Evolutionary conservation across 2,329 filamentous ascomycete genomes (phyloP).

Genomic region (Gnomoniopsis smithogilvyi): DNA sequence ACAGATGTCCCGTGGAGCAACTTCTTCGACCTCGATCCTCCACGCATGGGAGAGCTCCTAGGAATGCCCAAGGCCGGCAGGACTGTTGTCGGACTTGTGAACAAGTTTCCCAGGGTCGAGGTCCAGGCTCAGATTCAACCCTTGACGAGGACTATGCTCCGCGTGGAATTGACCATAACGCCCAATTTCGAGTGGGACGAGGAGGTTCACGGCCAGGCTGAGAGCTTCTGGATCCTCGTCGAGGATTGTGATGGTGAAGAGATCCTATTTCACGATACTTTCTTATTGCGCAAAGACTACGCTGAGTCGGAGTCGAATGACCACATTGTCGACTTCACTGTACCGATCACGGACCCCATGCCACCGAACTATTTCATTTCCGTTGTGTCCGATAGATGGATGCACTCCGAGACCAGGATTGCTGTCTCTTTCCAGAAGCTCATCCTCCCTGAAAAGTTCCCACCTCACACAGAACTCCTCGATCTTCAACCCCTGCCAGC

Average conservation of each 20-base stretch:
- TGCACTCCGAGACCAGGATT: constrained; percentile 93
- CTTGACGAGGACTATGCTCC: constrained; percentile 88
- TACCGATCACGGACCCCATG: constrained; percentile 95
- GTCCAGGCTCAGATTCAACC: constrained; percentile 93
- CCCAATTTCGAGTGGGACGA: constrained; percentile 98
- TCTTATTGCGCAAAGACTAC: constrained; percentile 87
- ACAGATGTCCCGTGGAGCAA: constrained; percentile 91
- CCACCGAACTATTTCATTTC: constrained; percentile 98
- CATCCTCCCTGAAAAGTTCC: constrained; percentile 91
- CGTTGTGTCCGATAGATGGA: constrained; percentile 92
- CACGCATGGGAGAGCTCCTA: constrained; percentile 91
- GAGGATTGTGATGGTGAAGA: constrained; percentile 98
- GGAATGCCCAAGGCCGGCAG: constrained; percentile 86
- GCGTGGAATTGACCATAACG: constrained; percentile 84
- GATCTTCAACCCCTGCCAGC: constrained; percentile 91
- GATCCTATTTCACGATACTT: constrained; percentile 91
- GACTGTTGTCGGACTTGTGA: constrained; percentile 78
- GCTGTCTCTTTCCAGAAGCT: constrained; percentile 94
- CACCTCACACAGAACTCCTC: constrained; percentile 85
- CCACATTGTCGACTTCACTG: constrained; percentile 93
- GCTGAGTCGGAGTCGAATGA: constrained; percentile 83
- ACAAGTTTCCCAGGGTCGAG: constrained; percentile 90
- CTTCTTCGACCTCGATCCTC: constrained; percentile 95
- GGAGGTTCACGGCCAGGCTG: constrained; percentile 77
- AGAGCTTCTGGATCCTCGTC: constrained; percentile 95